These are phyloP conservation scores for Geosmithia putterillii DNA, from an alignment of 2,329 filamentous ascomycete species.

Conservation along the genomic window DNA sequence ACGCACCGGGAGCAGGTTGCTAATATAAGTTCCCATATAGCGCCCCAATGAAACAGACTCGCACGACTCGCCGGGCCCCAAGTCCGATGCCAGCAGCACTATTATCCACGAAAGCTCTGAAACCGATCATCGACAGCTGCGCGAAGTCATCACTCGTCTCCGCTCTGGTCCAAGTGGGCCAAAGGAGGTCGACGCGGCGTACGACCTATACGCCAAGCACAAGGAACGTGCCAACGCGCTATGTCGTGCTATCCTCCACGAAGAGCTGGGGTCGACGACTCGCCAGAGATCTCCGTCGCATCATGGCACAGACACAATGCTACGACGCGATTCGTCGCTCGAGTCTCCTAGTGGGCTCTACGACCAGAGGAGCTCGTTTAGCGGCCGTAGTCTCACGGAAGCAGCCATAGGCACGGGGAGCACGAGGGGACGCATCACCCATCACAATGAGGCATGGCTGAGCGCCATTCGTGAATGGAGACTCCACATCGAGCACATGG, in stretches of 20 bases:
- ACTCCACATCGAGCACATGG: slow-evolving; percentile 25
- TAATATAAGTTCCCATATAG: background rate
- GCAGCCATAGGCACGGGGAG: slow-evolving; percentile 11
- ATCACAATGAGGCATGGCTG: slow-evolving; percentile 19
- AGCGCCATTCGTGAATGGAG: slow-evolving; percentile 31
- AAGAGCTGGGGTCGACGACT: slow-evolving; percentile 19
- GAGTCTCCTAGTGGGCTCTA: slow-evolving; percentile 18
- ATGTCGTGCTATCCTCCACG: slow-evolving; percentile 26
- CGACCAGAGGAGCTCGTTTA: slow-evolving; percentile 24
- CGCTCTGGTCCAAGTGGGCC: slow-evolving; percentile 17
- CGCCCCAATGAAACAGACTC: slow-evolving; percentile 10
- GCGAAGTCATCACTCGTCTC: slow-evolving; percentile 20
- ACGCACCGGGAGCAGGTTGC: background rate
- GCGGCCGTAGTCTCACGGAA: slow-evolving; percentile 20
- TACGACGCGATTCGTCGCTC: slow-evolving; percentile 13
- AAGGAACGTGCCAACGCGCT: slow-evolving; percentile 25
- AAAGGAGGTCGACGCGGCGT: slow-evolving; percentile 28
- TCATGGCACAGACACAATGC: slow-evolving; percentile 6
- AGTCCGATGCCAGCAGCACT: slow-evolving; percentile 11
- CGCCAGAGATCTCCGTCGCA: slow-evolving; percentile 8
- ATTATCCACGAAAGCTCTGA: slow-evolving; percentile 16
- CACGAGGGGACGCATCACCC: slow-evolving; percentile 6
- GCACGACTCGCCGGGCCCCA: slow-evolving; percentile 13
- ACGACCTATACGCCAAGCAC: slow-evolving; percentile 28
- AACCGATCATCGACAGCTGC: slow-evolving; percentile 20